A percentile compares a stretch with the other conserved stretches of the same genome.
Evolutionary conservation across 2,329 filamentous ascomycete species (phyloP).

Genomic region (Colletotrichum agaves): DNA sequence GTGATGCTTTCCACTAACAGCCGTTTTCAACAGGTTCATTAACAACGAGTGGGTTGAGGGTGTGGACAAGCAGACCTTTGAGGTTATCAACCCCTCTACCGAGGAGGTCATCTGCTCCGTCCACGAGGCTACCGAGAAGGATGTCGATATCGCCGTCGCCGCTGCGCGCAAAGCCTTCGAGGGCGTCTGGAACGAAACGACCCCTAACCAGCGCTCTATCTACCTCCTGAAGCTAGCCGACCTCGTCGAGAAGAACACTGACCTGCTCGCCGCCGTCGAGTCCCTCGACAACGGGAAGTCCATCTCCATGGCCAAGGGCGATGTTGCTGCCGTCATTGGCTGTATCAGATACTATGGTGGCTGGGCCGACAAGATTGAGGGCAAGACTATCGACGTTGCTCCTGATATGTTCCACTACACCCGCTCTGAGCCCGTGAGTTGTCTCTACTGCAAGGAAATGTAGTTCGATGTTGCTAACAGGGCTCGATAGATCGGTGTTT

Average conservation of each 20-base stretch:
- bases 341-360: conserved; percentile 78
- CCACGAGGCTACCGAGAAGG: conserved; percentile 88
- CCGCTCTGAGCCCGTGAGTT: conserved; percentile 74
- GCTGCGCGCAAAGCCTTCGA: conserved; percentile 90
- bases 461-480: neutral
- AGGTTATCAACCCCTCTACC: conserved; percentile 88
- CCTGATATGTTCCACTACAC: conserved; percentile 88
- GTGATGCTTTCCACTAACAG: conserved; percentile 1
- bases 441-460: too few species aligned
- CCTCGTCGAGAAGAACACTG: conserved; percentile 80
- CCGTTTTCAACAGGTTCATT: conserved; percentile 76
- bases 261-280: conserved; percentile 84
- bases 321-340: conserved; percentile 74
- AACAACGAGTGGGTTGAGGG: conserved; percentile 90
- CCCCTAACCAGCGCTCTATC: conserved; percentile 77
- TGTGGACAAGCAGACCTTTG: conserved; percentile 89
- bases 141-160: conserved; percentile 81
- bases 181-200: conserved; percentile 73
- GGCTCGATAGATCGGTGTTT: conserved; percentile 70
- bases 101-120: conserved; percentile 88
- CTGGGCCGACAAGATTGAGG: conserved; percentile 91
- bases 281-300: conserved; percentile 91
- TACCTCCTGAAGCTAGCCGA: conserved; percentile 82
- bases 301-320: conserved; percentile 78
- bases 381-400: conserved; percentile 85